Evolutionary conservation across 495 filamentous ascomycete genomes (phyloP).

Genomic region (Cenococcum geophilum): DNA sequence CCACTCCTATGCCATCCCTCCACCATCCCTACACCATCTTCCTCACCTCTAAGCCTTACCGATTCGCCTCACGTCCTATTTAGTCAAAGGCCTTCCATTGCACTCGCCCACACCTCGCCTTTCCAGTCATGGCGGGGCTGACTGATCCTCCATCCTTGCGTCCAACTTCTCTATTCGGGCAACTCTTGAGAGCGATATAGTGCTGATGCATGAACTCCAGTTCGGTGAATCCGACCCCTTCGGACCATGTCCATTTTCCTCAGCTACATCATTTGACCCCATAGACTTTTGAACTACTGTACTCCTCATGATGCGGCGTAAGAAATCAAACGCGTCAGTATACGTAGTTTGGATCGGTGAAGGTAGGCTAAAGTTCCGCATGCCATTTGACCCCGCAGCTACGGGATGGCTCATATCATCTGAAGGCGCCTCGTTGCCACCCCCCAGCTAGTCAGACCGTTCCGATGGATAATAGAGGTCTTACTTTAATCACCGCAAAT

Average conservation of each 20-base stretch:
- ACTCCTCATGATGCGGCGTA: neutral
- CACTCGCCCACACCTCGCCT: constrained; percentile 23
- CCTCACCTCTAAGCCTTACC: constrained; percentile 14
- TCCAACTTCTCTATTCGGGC: constrained; percentile 8
- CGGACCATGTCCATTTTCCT: neutral
- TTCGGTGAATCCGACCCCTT: constrained; percentile 5
- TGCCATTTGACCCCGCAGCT: neutral
- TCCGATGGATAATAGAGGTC: neutral
- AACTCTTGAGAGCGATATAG: neutral
- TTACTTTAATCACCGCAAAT: neutral
- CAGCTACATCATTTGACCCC: neutral
- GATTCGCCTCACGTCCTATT: constrained; percentile 14
- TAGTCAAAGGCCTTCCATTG: constrained; percentile 17
- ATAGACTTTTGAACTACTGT: neutral
- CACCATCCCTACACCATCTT: constrained; percentile 2
- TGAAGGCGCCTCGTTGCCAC: neutral
- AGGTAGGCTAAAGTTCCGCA: neutral
- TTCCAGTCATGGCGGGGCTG: constrained; percentile 8
- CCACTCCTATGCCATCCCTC: neutral
- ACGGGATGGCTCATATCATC: neutral
- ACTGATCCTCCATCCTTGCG: constrained; percentile 18
- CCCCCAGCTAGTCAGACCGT: neutral
- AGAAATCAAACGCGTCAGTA: neutral
- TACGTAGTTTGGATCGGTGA: neutral
- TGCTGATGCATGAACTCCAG: constrained; percentile 26